phyloP scores from a whole-genome alignment of 129 eudicot genomes.

The Kitagawia praeruptora region DNA sequence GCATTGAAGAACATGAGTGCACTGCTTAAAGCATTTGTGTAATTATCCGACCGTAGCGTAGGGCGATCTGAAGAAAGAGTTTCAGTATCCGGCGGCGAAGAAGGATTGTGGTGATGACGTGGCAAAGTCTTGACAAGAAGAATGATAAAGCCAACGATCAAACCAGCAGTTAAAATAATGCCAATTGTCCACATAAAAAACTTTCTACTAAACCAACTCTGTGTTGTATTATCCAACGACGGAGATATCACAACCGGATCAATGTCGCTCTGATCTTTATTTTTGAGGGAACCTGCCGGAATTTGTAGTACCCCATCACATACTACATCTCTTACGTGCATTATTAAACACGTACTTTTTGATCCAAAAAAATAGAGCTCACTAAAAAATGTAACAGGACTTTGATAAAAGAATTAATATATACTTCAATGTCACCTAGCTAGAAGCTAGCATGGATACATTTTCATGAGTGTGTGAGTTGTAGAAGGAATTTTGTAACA shows the following conservation, averaged over 20 bases:
- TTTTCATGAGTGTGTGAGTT: too few species aligned
- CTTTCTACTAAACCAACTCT: conserved; percentile 90
- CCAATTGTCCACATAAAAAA: conserved; percentile 75
- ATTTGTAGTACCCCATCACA: conserved; percentile 88
- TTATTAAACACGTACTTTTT: conserved; percentile 1
- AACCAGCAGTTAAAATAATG: conserved; percentile 55
- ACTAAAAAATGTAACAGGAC: background rate
- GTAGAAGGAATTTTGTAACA: too few species aligned
- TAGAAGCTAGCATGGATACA: background rate
- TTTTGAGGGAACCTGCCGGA: conserved; percentile 31
- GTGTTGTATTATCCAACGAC: conserved; percentile 69
- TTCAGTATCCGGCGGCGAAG: background rate
- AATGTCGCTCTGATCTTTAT: conserved; percentile 74
- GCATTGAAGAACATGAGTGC: conserved; percentile 94
- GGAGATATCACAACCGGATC: conserved; percentile 69
- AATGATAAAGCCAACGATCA: conserved; percentile 46
- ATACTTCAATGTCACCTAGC: background rate
- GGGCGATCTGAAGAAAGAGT: background rate
- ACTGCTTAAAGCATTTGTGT: conserved; percentile 59
- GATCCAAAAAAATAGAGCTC: background rate
- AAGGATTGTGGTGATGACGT: conserved; percentile 43
- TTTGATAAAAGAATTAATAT: background rate
- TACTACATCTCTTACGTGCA: conserved; percentile 83
- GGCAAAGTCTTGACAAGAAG: conserved; percentile 66
- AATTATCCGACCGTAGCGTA: conserved; percentile 45